These are phyloP conservation scores for Cyberlindnera suaveolens DNA, from an alignment of 805 yeast species.

Conservation along the genomic window DNA sequence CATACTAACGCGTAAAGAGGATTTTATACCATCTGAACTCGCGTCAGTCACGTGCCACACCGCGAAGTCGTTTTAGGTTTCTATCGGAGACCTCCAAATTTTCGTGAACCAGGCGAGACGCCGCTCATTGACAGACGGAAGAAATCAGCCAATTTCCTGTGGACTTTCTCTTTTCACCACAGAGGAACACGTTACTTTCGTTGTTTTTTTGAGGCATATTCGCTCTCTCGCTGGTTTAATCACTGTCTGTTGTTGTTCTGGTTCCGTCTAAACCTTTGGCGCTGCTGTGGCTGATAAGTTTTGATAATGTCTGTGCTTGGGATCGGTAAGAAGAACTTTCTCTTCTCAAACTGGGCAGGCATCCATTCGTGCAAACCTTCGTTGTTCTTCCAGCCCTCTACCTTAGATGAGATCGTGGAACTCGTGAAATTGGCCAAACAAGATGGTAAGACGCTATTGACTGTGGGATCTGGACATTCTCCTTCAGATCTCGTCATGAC, in stretches of 20 bases:
- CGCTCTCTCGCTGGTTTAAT: background rate
- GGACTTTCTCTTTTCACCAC: no score
- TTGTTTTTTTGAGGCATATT: no score
- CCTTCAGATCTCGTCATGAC: conserved; percentile 91
- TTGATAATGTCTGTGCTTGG: conserved; percentile 15
- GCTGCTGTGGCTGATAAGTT: no score
- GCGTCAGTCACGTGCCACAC: no score
- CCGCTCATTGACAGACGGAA: background rate
- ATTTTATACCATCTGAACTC: no score
- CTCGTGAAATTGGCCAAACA: conserved; percentile 62
- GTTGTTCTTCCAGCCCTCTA: conserved; percentile 70
- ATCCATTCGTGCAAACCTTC: conserved; percentile 76
- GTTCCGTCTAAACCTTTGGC: no score
- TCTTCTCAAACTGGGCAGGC: conserved; percentile 71
- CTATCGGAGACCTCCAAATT: no score
- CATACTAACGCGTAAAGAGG: no score
- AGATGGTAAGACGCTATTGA: conserved; percentile 59
- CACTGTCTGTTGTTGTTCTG: background rate
- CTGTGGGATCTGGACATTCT: conserved; percentile 92
- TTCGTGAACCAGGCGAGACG: no score
- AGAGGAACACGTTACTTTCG: no score
- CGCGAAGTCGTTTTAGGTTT: no score
- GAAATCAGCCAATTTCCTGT: background rate
- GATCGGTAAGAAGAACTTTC: conserved; percentile 27
- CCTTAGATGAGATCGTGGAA: conserved; percentile 58